Base-by-base conservation (phyloP, 805 yeast genomes). In the Metschnikowia rubicola region DNA sequence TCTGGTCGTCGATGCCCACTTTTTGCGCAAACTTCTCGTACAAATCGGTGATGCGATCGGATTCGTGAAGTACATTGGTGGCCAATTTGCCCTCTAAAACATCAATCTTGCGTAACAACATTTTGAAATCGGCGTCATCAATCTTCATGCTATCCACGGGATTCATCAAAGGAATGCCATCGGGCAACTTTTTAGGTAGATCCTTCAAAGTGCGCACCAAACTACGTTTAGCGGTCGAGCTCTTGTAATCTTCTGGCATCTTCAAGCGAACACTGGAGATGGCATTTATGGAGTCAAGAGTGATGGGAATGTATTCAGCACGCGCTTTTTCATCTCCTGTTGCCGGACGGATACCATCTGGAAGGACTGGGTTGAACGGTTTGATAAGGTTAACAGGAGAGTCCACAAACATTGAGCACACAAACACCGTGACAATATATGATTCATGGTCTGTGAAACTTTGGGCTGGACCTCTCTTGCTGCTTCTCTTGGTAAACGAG, bases 91-190 rank as follows among this genome's bases (percentile, higher is more conserved):
- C 67, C 60, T 90, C 94, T 54, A 94, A 73, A 1, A 90, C 91
- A 48, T 87, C 91, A 51, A 88, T 81, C 62, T 94, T 92, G 56
- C 83, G 79, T 48, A 87, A 62, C 43, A 95, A 70, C 43, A 77
- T 74, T 58, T 75, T 71, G 72, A 95, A 94, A 15, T 87, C 88
- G 4, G 78, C 79, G 61, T 88, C 96, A 39, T 81, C 85, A 57
- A 94, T 92, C 62, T 90, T 88, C 99, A 94, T 94, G 62, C 86
- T 88, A 51, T 82, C 84, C 34, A 94, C 73, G 4, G 99, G 98
- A 66, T 94, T 96, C 65, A 94, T 76, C 38, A 82, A 62, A n/a
- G 98, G 97, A 32, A 94, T 74, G 1, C 96, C 97, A 62, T 88
- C 94, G 10, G 95, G 90, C 61, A 90, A 84, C 67, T 96, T 81